These are phyloP conservation scores for Ceratocystis papillata DNA, from an alignment of 2,329 filamentous ascomycete species.

Conservation along the genomic window DNA sequence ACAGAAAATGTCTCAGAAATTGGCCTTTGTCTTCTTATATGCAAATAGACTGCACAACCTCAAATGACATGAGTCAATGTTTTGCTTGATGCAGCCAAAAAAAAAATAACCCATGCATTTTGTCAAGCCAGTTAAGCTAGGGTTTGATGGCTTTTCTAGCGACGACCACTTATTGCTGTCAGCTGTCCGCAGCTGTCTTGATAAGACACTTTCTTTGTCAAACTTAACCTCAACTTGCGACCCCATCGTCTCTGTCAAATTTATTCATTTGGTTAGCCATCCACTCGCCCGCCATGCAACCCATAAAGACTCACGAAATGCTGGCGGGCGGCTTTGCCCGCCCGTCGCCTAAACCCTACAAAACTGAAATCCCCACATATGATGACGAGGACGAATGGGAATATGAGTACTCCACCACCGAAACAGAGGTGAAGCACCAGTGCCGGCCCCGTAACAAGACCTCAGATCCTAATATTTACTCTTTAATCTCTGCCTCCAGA, in stretches of 20 bases:
- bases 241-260: too few relatives aligned
- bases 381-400: conserved; percentile 53
- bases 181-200: neutral
- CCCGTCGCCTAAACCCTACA: conserved; percentile 16
- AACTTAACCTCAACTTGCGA: neutral
- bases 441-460: neutral
- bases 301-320: conserved; percentile 22
- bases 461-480: neutral
- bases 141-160: neutral
- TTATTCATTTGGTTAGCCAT: neutral
- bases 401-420: conserved; percentile 54
- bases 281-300: neutral
- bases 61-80: conserved; percentile 13
- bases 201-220: conserved; percentile 13
- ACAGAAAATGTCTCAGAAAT: neutral
- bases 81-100: neutral
- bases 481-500: conserved; percentile 33
- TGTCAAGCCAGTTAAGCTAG: neutral
- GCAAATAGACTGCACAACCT: neutral
- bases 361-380: conserved; percentile 18
- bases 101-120: neutral
- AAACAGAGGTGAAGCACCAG: conserved; percentile 43
- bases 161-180: neutral
- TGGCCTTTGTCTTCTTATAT: neutral
- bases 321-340: conserved; percentile 18